phyloP scores from a whole-genome alignment of 2,329 filamentous ascomycete genomes.

The Aureobasidium sp. region DNA sequence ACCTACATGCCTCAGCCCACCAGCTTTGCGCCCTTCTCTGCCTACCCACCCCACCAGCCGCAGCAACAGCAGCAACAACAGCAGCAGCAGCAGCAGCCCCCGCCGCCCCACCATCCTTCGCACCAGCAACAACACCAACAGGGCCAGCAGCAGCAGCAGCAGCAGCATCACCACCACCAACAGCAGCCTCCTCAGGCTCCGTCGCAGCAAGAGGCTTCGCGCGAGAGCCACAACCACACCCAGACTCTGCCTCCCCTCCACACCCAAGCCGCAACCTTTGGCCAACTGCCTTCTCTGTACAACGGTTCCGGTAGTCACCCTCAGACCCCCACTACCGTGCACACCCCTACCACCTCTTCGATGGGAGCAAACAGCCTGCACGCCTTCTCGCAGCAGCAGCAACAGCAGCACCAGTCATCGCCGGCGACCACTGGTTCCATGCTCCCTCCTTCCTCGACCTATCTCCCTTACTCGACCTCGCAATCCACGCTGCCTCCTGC shows the following conservation, averaged over 20 bases:
- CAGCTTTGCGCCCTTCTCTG: slow-evolving; percentile 15
- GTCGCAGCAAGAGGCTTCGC: slow-evolving; percentile 19
- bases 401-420: slow-evolving; percentile 24
- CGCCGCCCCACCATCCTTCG: too few relatives aligned
- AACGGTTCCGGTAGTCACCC: slow-evolving; percentile 26
- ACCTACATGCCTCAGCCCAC: slow-evolving; percentile 23
- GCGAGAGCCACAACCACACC: slow-evolving; percentile 17
- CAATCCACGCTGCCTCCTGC: slow-evolving; percentile 26
- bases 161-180: slow-evolving; percentile 22
- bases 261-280: slow-evolving; percentile 25
- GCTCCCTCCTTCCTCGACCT: slow-evolving; percentile 28
- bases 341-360: slow-evolving; percentile 28
- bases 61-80: slow-evolving; percentile 19
- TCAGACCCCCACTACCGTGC: slow-evolving; percentile 29
- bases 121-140: slow-evolving; percentile 21
- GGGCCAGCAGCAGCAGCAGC: slow-evolving; percentile 7
- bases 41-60: slow-evolving; percentile 11
- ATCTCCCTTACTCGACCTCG: slow-evolving; percentile 23
- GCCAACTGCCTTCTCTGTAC: slow-evolving; percentile 30
- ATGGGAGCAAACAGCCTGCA: slow-evolving; percentile 25
- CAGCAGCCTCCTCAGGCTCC: slow-evolving; percentile 20
- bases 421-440: slow-evolving; percentile 27
- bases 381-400: slow-evolving; percentile 25
- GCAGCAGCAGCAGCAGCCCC: slow-evolving; percentile 20
- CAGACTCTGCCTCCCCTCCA: slow-evolving; percentile 32